phyloP scores from a whole-genome alignment of 768 basidiomycete species.

The Tulasnella sp. region DNA sequence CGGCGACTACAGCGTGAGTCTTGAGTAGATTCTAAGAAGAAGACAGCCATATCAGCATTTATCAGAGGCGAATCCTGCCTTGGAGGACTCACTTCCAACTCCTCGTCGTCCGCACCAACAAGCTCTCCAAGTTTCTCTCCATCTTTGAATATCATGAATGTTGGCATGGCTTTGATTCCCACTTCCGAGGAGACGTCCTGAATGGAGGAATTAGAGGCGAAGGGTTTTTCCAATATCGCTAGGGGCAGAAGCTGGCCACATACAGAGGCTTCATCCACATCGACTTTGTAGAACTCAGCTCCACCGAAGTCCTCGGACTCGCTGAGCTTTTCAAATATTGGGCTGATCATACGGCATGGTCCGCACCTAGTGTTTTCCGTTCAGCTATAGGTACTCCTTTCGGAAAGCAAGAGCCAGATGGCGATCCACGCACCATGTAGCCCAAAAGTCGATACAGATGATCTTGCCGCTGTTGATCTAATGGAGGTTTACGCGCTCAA shows the following conservation, averaged over 20 bases:
- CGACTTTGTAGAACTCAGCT: background rate
- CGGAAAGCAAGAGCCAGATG: background rate
- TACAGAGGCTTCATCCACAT: background rate
- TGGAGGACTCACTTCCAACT: background rate
- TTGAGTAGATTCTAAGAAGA: background rate
- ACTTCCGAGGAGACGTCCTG: background rate
- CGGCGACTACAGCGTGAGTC: background rate
- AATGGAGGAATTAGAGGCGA: background rate
- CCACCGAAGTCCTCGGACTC: background rate
- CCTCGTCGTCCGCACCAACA: background rate
- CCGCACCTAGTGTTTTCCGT: conserved; percentile 15
- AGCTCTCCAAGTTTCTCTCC: conserved; percentile 1
- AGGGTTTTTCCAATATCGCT: background rate
- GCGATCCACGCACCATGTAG: background rate
- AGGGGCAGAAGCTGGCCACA: background rate
- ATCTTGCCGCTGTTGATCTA: background rate
- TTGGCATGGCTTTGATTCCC: conserved; percentile 2
- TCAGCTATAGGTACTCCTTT: too few species aligned
- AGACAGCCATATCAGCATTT: background rate
- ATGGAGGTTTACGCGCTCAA: background rate
- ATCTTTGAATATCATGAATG: background rate
- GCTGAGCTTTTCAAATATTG: conserved; percentile 12
- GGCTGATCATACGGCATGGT: conserved; percentile 28
- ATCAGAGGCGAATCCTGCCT: background rate
- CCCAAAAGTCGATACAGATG: conserved; percentile 5